phyloP scores from a whole-genome alignment of 2,329 filamentous ascomycete genomes.

The Biscogniauxia mediterranea region DNA sequence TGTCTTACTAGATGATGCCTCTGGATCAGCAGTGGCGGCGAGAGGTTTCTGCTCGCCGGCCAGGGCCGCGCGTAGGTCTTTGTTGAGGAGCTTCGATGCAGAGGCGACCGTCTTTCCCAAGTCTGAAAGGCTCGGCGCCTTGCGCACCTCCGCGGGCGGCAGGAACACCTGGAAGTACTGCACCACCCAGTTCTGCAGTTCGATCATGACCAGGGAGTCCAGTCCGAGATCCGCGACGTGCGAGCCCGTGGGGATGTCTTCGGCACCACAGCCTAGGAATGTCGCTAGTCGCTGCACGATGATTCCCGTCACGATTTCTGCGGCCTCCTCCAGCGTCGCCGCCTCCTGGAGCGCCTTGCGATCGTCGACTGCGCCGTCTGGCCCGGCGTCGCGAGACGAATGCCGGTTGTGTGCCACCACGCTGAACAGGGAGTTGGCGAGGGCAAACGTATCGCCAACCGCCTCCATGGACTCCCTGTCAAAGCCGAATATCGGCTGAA shows the following conservation, averaged over 20 bases:
- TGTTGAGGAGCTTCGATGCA: conserved; percentile 5
- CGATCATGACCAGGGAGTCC: conserved; percentile 18
- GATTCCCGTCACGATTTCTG: conserved; percentile 4
- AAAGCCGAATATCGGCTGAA: too few species aligned
- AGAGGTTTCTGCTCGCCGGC: too few species aligned
- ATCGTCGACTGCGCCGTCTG: too few species aligned
- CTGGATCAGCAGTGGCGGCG: too few species aligned
- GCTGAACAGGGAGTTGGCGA: too few species aligned
- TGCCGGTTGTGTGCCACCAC: too few species aligned
- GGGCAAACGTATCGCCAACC: too few species aligned
- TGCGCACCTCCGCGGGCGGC: conserved; percentile 16
- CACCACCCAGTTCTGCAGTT: conserved; percentile 18
- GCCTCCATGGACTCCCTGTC: too few species aligned
- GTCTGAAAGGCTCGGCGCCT: conserved; percentile 6
- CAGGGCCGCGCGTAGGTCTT: background rate
- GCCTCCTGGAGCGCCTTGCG: background rate
- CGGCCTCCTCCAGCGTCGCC: conserved; percentile 9
- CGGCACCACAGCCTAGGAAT: conserved; percentile 13
- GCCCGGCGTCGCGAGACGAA: too few species aligned
- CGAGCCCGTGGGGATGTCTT: conserved; percentile 5
- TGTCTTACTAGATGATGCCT: too few species aligned
- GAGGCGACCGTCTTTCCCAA: conserved; percentile 4
- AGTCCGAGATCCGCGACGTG: conserved; percentile 5
- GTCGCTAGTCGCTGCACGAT: conserved; percentile 10
- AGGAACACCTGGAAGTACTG: conserved; percentile 14